Conservation (phyloP, 2,329 filamentous ascomycete genomes). For the Fusarium vanettenii region DNA sequence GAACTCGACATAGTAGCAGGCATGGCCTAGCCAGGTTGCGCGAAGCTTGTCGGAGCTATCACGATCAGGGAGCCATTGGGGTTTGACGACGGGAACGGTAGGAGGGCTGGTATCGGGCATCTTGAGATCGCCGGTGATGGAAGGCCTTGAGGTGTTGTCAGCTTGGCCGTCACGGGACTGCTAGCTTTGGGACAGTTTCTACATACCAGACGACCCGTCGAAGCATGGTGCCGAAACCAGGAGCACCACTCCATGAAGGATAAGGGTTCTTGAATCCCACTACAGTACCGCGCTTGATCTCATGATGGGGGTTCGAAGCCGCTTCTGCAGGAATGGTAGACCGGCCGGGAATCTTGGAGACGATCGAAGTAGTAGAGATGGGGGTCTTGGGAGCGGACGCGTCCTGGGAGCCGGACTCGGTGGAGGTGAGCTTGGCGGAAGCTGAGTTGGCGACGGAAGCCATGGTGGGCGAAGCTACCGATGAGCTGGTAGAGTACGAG, state of each 20-base stretch:
- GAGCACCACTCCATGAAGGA: slow-evolving; percentile 54
- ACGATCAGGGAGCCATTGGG: slow-evolving; percentile 73
- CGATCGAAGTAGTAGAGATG: slow-evolving; percentile 39
- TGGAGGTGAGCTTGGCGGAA: slow-evolving; percentile 23
- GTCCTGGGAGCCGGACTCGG: slow-evolving; percentile 29
- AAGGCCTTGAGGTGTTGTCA: slow-evolving; percentile 45
- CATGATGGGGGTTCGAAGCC: slow-evolving; percentile 60
- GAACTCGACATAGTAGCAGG: slow-evolving; percentile 93
- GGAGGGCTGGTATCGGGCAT: slow-evolving; percentile 72
- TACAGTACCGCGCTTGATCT: slow-evolving; percentile 54
- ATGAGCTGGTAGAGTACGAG: slow-evolving; percentile 24
- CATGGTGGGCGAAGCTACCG: slow-evolving; percentile 32
- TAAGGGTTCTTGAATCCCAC: slow-evolving; percentile 64
- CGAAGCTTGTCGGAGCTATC: slow-evolving; percentile 70
- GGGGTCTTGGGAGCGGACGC: slow-evolving; percentile 13
- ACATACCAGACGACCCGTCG: slow-evolving; percentile 53
- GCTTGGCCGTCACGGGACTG: background rate
- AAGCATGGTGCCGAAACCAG: slow-evolving; percentile 40
- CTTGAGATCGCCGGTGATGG: slow-evolving; percentile 54
- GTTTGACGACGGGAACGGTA: slow-evolving; percentile 74
- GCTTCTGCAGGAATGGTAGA: slow-evolving; percentile 55
- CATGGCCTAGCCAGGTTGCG: slow-evolving; percentile 95
- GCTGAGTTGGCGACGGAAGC: slow-evolving; percentile 28
- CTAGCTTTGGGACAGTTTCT: background rate
- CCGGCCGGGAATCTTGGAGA: slow-evolving; percentile 51